Percentiles rank a stretch among this genome's conserved stretches.
Conservation (phyloP, 1,284 basidiomycete genomes). For the Cryptococcus amylolentus region DNA sequence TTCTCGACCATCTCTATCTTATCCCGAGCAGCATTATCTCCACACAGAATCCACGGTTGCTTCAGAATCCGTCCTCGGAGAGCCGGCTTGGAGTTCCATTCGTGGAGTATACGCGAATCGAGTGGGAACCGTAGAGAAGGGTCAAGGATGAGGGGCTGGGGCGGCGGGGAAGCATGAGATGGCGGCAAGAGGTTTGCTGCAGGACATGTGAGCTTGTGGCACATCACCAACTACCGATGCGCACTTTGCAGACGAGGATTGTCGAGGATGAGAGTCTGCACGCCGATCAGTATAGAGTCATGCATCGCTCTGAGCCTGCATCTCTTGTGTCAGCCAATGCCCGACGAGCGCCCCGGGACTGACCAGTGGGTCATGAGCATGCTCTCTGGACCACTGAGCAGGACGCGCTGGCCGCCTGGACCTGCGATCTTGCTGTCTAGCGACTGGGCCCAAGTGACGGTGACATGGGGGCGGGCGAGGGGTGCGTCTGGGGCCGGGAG, state of each 20-base stretch:
- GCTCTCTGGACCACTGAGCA: slow-evolving; percentile 79
- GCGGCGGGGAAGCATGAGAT: slow-evolving; percentile 53
- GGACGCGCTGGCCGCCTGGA: slow-evolving; percentile 65
- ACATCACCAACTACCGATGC: slow-evolving; percentile 21
- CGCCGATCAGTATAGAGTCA: slow-evolving; percentile 86
- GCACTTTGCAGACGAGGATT: slow-evolving; percentile 88
- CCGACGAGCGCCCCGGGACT: slow-evolving; percentile 13
- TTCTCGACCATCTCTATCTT: slow-evolving; percentile 32
- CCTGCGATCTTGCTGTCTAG: slow-evolving; percentile 91
- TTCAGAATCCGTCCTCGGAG: slow-evolving; percentile 55
- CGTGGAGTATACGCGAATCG: slow-evolving; percentile 65
- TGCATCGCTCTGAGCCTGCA: slow-evolving; percentile 80
- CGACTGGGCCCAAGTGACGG: slow-evolving; percentile 93
- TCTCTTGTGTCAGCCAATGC: background rate
- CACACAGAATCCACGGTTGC: slow-evolving; percentile 71
- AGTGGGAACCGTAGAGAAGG: slow-evolving; percentile 63
- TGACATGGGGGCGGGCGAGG: slow-evolving; percentile 52
- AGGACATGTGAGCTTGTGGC: background rate
- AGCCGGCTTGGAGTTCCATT: slow-evolving; percentile 22
- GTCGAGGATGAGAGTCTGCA: slow-evolving; percentile 86
- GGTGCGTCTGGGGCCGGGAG: slow-evolving; percentile 9
- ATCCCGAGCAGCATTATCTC: slow-evolving; percentile 28
- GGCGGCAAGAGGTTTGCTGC: slow-evolving; percentile 37
- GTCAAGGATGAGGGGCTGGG: slow-evolving; percentile 83
- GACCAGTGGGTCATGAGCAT: slow-evolving; percentile 94